Evolutionary conservation across 768 basidiomycete genomes (phyloP).

Genomic region (Harrya chromipes): DNA sequence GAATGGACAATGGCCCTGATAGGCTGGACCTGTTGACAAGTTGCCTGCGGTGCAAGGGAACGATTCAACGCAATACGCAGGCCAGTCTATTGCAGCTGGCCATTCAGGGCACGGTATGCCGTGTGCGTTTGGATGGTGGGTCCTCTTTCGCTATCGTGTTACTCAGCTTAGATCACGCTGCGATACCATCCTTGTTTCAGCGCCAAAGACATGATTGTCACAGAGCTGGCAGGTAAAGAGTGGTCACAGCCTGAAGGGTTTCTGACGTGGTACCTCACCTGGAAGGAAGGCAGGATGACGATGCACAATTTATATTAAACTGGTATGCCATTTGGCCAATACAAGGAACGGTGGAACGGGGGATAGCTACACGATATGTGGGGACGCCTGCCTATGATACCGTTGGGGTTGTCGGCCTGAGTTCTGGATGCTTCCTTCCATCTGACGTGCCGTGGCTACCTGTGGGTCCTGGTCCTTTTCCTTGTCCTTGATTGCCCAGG

Average conservation of each 20-base stretch:
- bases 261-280: slow-evolving; percentile 50
- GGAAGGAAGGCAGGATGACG: slow-evolving; percentile 11
- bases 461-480: neutral
- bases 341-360: neutral
- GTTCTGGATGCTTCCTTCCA: neutral
- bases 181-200: slow-evolving; percentile 29
- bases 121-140: slow-evolving; percentile 61
- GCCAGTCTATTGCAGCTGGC: slow-evolving; percentile 72
- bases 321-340: too few species aligned
- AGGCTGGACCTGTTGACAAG: slow-evolving; percentile 63
- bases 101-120: slow-evolving; percentile 83
- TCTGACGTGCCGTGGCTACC: neutral
- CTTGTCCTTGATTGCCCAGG: slow-evolving; percentile 3
- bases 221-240: slow-evolving; percentile 39
- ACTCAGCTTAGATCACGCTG: too few species aligned
- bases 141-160: neutral
- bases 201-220: slow-evolving; percentile 60
- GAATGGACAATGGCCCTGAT: too few species aligned
- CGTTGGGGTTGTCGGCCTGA: neutral
- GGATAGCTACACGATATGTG: neutral
- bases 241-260: slow-evolving; percentile 64
- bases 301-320: neutral
- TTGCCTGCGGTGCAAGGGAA: slow-evolving; percentile 11
- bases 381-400: neutral
- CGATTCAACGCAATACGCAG: slow-evolving; percentile 35